Conservation (phyloP, 805 yeast genomes). For the Candida germanica region DNA sequence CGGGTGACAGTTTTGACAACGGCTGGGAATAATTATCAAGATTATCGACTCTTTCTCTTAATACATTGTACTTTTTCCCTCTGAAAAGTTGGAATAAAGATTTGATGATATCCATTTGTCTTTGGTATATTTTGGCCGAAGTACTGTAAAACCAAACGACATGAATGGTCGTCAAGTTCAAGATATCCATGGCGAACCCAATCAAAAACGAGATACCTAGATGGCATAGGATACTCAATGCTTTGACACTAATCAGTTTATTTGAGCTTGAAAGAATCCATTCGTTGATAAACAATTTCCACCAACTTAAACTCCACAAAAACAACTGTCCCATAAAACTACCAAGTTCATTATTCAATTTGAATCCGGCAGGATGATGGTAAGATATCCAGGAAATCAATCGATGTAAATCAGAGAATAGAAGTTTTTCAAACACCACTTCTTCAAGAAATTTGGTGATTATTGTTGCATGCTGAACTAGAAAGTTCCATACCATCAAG, state of each 20-base stretch:
- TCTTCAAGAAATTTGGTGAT: conserved; percentile 22
- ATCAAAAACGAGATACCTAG: conserved; percentile 68
- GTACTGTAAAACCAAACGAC: conserved; percentile 74
- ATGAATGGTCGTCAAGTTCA: conserved; percentile 65
- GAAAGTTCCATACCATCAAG: conserved; percentile 46
- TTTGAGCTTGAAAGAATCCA: conserved; percentile 1
- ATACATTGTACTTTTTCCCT: conserved; percentile 82
- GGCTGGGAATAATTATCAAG: conserved; percentile 46
- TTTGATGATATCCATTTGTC: conserved; percentile 64
- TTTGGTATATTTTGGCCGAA: conserved; percentile 71
- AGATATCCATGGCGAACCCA: conserved; percentile 62
- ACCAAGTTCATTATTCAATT: conserved; percentile 82
- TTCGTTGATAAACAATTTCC: conserved; percentile 34
- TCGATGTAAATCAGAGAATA: conserved; percentile 45
- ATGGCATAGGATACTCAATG: conserved; percentile 23
- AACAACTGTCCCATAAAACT: conserved; percentile 82
- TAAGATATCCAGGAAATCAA: conserved; percentile 71
- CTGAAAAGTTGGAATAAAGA: conserved; percentile 82
- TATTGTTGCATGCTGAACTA: conserved; percentile 30
- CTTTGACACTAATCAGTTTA: background rate
- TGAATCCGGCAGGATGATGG: conserved; percentile 88
- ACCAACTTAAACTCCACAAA: conserved; percentile 77
- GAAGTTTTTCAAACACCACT: conserved; percentile 30
- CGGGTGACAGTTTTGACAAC: no score
- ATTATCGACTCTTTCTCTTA: conserved; percentile 82